A percentile compares a stretch with the other conserved stretches of the same genome.
Evolutionary conservation across 176 grass and related monocot species (phyloP).

Genomic region (Phragmites australis): DNA sequence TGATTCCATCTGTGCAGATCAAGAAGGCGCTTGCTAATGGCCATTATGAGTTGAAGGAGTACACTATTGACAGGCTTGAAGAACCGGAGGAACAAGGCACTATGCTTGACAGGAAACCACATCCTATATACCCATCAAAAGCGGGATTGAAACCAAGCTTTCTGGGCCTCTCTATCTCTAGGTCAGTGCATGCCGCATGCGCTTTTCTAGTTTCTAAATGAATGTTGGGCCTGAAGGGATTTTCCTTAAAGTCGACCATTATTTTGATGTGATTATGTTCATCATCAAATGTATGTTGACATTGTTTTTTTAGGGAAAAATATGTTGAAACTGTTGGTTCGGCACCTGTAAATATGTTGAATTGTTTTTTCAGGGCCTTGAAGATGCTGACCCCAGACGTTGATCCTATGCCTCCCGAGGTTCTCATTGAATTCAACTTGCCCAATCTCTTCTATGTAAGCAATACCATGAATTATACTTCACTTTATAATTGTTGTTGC

Average conservation of each 20-base stretch:
- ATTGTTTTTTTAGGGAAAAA: too few relatives aligned
- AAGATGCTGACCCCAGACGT: slow-evolving; percentile 70
- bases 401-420: slow-evolving; percentile 82
- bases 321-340: slow-evolving; percentile 4
- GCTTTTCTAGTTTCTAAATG: slow-evolving; percentile 17
- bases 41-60: slow-evolving; percentile 81
- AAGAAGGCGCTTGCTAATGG: slow-evolving; percentile 53
- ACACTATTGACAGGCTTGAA: slow-evolving; percentile 68
- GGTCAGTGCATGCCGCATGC: slow-evolving; percentile 40
- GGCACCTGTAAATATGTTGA: slow-evolving; percentile 13
- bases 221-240: background rate
- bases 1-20: slow-evolving; percentile 51
- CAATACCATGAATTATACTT: slow-evolving; percentile 32
- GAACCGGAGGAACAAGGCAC: slow-evolving; percentile 55
- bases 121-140: slow-evolving; percentile 94
- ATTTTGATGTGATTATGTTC: slow-evolving; percentile 1
- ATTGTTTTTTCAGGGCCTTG: slow-evolving; percentile 89
- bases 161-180: slow-evolving; percentile 67
- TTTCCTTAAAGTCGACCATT: background rate
- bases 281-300: slow-evolving; percentile 19
- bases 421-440: slow-evolving; percentile 87
- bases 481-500: slow-evolving; percentile 8
- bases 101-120: slow-evolving; percentile 70
- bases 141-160: slow-evolving; percentile 58
- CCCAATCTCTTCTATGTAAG: slow-evolving; percentile 84